These are phyloP conservation scores for Wallacemonas sp. DNA, from an alignment of 208 protist species.

Conservation along the genomic window DNA sequence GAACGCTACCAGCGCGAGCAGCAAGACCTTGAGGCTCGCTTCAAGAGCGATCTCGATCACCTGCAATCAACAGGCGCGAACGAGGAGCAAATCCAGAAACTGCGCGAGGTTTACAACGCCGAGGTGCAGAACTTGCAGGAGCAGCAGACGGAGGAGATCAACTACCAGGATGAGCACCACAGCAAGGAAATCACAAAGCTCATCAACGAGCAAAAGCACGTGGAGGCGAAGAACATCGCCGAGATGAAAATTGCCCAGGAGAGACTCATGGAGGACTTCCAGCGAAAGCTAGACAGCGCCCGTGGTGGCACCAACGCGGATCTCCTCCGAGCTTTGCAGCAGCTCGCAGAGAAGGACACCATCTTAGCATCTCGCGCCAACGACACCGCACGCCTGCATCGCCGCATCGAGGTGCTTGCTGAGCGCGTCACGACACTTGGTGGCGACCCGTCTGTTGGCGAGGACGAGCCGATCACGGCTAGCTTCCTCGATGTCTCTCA, in stretches of 20 bases:
- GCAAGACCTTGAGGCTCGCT: conserved; percentile 48
- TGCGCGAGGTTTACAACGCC: conserved; percentile 76
- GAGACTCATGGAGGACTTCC: conserved; percentile 83
- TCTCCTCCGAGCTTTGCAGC: conserved; percentile 58
- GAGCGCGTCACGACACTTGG: conserved; percentile 61
- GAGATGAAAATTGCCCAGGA: conserved; percentile 81
- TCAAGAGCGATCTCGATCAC: conserved; percentile 58
- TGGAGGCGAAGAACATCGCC: conserved; percentile 70
- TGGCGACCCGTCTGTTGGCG: conserved; percentile 28
- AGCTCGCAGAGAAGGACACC: conserved; percentile 79
- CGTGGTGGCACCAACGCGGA: conserved; percentile 82
- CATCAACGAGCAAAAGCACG: conserved; percentile 79
- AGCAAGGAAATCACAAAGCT: conserved; percentile 77
- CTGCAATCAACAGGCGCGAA: conserved; percentile 60
- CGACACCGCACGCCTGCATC: conserved; percentile 77
- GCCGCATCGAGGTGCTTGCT: conserved; percentile 61
- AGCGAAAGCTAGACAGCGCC: conserved; percentile 74
- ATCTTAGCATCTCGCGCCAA: conserved; percentile 79
- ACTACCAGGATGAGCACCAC: conserved; percentile 78
- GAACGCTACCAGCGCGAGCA: conserved; percentile 64
- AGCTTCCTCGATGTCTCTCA: conserved; percentile 78
- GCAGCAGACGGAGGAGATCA: conserved; percentile 82
- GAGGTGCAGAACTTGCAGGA: conserved; percentile 85
- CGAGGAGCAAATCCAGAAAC: conserved; percentile 70
- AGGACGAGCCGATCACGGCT: conserved; percentile 48